Evolutionary conservation across 192 early-diverging fungal species (phyloP).

Genomic region (Backusella mclennaniae): DNA sequence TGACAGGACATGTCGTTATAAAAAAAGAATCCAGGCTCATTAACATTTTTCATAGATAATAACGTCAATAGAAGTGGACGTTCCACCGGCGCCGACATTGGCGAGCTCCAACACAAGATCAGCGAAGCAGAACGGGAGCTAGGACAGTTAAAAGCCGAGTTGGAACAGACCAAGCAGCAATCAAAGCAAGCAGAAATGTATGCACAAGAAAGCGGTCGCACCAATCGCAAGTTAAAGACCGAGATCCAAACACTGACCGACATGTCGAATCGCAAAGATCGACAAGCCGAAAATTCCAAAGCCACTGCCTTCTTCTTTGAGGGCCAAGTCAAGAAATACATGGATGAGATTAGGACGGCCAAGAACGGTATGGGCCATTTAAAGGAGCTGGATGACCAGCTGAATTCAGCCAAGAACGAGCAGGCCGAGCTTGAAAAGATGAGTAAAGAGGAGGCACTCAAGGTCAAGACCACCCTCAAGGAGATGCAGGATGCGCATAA

Average conservation of each 20-base stretch:
- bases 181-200: constrained; percentile 30
- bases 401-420: constrained; percentile 26
- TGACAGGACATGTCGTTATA: neutral
- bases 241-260: constrained; percentile 39
- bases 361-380: constrained; percentile 29
- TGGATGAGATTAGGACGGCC: constrained; percentile 37
- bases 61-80: constrained; percentile 1
- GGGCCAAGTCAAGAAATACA: constrained; percentile 38
- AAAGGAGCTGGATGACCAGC: constrained; percentile 34
- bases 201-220: constrained; percentile 31
- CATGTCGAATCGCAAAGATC: constrained; percentile 39
- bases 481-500: constrained; percentile 19
- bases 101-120: constrained; percentile 37
- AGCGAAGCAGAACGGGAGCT: constrained; percentile 33
- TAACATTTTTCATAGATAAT: neutral
- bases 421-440: constrained; percentile 18
- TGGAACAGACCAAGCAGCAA: constrained; percentile 30
- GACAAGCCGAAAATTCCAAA: constrained; percentile 38
- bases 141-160: constrained; percentile 6
- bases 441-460: constrained; percentile 21
- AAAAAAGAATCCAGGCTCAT: neutral
- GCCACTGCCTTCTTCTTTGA: constrained; percentile 42
- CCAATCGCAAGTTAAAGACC: constrained; percentile 36
- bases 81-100: constrained; percentile 34
- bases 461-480: constrained; percentile 20